Evolutionary conservation across 805 yeast genomes (phyloP).

Genomic region (Yamadazyma paraphyllophila): DNA sequence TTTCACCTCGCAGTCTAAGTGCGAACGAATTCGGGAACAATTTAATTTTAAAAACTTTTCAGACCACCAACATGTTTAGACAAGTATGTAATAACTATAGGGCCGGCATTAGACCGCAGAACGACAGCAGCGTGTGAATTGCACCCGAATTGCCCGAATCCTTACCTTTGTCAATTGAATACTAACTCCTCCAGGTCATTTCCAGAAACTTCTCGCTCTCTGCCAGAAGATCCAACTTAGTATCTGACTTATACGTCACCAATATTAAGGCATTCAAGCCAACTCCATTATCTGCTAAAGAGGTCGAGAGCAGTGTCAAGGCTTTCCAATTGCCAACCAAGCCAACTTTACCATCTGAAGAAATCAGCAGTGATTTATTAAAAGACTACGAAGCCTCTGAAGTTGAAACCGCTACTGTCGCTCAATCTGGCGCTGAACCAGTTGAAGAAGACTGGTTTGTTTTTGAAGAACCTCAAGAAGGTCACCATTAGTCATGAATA

Average conservation of each 20-base stretch:
- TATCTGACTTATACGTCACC: slow-evolving; percentile 81
- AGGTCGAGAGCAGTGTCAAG: slow-evolving; percentile 75
- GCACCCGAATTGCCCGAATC: background rate
- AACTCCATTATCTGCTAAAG: slow-evolving; percentile 65
- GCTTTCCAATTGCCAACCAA: slow-evolving; percentile 80
- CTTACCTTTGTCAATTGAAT: background rate
- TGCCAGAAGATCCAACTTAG: slow-evolving; percentile 52
- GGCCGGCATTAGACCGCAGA: too few species aligned
- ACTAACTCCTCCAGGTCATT: slow-evolving; percentile 9
- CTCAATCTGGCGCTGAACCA: slow-evolving; percentile 35
- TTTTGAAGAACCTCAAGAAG: slow-evolving; percentile 50
- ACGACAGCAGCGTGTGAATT: background rate
- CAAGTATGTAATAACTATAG: slow-evolving; percentile 13
- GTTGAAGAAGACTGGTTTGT: slow-evolving; percentile 80
- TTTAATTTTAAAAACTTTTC: slow-evolving; percentile 8
- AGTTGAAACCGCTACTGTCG: slow-evolving; percentile 50
- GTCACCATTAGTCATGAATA: slow-evolving; percentile 40
- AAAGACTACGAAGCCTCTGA: slow-evolving; percentile 64
- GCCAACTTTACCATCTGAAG: slow-evolving; percentile 72
- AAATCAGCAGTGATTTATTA: slow-evolving; percentile 66
- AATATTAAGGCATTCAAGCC: slow-evolving; percentile 91
- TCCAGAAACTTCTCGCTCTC: slow-evolving; percentile 43
- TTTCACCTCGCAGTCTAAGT: slow-evolving; percentile 4
- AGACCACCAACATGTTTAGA: slow-evolving; percentile 14
- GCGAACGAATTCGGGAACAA: slow-evolving; percentile 11